These are phyloP conservation scores for Cytospora schulzeri DNA, from an alignment of 2,329 filamentous ascomycete genomes.

Conservation along the genomic window DNA sequence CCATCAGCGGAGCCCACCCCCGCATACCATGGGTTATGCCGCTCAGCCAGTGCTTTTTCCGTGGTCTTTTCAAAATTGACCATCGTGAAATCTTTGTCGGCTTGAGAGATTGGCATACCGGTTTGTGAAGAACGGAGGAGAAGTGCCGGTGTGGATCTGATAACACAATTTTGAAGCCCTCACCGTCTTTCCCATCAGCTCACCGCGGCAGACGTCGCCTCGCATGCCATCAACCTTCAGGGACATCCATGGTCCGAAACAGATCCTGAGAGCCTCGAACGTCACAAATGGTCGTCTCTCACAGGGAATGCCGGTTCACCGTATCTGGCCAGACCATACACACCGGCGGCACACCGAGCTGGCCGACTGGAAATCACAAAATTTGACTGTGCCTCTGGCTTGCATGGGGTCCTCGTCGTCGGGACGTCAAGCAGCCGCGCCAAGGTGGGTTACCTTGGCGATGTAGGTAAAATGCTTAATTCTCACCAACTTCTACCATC, in stretches of 20 bases:
- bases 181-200: neutral
- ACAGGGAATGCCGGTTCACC: too few relatives aligned
- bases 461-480: neutral
- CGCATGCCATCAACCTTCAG: neutral
- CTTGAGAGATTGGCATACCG: neutral
- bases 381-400: constrained; percentile 20
- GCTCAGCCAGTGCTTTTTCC: neutral
- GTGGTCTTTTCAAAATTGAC: neutral
- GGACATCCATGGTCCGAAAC: neutral
- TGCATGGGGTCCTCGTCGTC: constrained; percentile 16
- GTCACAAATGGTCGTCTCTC: too few relatives aligned
- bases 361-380: neutral
- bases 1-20: neutral
- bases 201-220: neutral
- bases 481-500: constrained; percentile 14
- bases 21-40: neutral
- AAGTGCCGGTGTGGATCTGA: neutral
- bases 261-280: too few relatives aligned
- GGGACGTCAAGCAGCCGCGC: constrained; percentile 5
- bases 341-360: neutral
- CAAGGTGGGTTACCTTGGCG: constrained; percentile 11
- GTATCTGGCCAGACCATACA: too few relatives aligned
- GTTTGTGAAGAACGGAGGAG: neutral
- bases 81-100: neutral
- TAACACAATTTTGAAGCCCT: neutral